These are phyloP conservation scores for Umbelopsis sp. DNA, from an alignment of 192 early-diverging fungal genomes.

Conservation along the genomic window DNA sequence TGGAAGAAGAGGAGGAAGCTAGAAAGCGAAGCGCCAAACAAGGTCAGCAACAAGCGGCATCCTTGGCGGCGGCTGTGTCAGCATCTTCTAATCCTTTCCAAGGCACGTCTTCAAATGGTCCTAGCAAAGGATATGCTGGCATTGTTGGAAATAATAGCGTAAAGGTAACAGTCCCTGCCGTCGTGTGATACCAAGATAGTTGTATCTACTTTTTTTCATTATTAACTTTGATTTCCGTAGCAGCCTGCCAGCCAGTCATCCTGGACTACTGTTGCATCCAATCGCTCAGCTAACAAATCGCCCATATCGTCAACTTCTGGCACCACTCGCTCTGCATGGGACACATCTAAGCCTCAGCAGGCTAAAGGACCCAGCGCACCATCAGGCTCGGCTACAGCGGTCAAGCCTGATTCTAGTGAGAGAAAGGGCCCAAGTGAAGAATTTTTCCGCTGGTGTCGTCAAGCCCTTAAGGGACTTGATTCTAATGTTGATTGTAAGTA, in stretches of 20 bases:
- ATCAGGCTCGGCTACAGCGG: not conserved
- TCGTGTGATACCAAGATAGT: too few relatives aligned
- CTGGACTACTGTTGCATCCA: conserved; percentile 43
- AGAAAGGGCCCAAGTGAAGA: conserved; percentile 55
- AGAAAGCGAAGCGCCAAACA: conserved; percentile 42
- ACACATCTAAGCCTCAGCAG: conserved; percentile 10
- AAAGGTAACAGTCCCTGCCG: not conserved
- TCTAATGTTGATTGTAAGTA: conserved; percentile 55
- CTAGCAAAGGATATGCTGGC: conserved; percentile 31
- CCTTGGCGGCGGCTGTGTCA: conserved; percentile 22
- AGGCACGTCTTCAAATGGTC: conserved; percentile 23
- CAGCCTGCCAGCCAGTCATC: conserved; percentile 5
- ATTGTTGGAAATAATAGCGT: conserved; percentile 3
- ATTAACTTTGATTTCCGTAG: not conserved
- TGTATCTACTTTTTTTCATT: not conserved
- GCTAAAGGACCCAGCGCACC: not conserved
- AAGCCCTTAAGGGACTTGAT: conserved; percentile 59
- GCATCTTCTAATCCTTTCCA: not conserved
- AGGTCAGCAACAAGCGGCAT: conserved; percentile 21
- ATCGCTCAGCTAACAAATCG: conserved; percentile 1
- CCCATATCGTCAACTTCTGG: not conserved
- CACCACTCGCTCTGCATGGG: conserved; percentile 19
- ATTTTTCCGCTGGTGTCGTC: conserved; percentile 74
- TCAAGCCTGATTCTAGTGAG: conserved; percentile 1
- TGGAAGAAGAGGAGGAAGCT: conserved; percentile 55